Base-by-base conservation (phyloP, 768 basidiomycete genomes). In the Favolaschia claudopus region DNA sequence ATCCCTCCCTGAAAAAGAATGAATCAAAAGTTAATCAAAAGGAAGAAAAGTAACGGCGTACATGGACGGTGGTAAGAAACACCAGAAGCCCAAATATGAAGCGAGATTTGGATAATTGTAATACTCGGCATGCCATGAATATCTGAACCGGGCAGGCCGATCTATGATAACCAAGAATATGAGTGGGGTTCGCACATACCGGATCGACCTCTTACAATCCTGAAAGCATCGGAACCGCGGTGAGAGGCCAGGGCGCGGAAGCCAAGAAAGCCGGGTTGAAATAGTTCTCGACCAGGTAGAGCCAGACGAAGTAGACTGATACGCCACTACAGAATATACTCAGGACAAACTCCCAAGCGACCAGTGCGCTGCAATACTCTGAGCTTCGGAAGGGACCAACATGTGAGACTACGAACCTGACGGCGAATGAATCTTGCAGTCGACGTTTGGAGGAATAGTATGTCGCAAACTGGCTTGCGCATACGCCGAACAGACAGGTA, bases 241-340 rank as follows among this genome's bases (percentile, higher is more conserved):
- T 55, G 14, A 64, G 33, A 8, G 65, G 59, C 65, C 65, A 67
- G 7, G 59, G 65, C 1, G 62, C 54, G 15, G 42, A 15, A 24
- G 36, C 25, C 32, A 67, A 37, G 31, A 62, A 56, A 24, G 44
- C 39, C 7, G 58, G 52, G 55, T 67, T 64, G 25, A 53, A 14
- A 37, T 52, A 67, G 39, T 67, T 67, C 3, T 48, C 48, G 25
- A 62, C 58, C 34, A 64, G 24, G 43, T 51, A 67, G 33, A 61
- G 33, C 65, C 65, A 67, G 2, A 67, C 17, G 40, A 60, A 49
- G 51, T 67, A 67, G 10, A 58, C 37, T 25, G 63, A 29, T 8
- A 37, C 34, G 8, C 50, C 50, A 27, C 59, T 64, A 15, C 62
- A 55, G 44, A 64, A 53, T 24, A 59, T 67, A n/a, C 64, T 59